A percentile compares a stretch with the other conserved stretches of the same genome.
Conservation (phyloP, 2,329 filamentous ascomycete genomes). For the Colletotrichum scovillei region DNA sequence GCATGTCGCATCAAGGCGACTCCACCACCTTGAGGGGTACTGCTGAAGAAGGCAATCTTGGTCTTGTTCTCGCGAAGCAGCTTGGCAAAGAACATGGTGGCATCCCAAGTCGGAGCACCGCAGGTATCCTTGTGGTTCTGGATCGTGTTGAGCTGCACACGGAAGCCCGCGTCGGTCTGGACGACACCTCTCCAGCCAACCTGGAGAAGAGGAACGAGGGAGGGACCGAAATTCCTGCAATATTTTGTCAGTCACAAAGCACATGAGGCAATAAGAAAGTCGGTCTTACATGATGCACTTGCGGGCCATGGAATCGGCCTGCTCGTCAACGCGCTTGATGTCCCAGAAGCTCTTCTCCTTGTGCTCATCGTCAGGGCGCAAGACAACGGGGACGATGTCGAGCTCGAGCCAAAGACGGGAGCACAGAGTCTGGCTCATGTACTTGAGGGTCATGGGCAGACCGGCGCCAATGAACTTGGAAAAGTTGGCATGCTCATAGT, state of each 20-base stretch:
- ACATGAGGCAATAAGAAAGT: background rate
- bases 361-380: slow-evolving; percentile 60
- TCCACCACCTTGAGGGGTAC: slow-evolving; percentile 84
- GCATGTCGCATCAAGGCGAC: slow-evolving; percentile 87
- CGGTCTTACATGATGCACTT: slow-evolving; percentile 78
- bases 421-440: slow-evolving; percentile 73
- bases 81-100: slow-evolving; percentile 71
- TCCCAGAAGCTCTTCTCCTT: slow-evolving; percentile 60
- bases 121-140: slow-evolving; percentile 73
- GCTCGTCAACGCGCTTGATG: slow-evolving; percentile 76
- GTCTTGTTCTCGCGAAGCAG: slow-evolving; percentile 72
- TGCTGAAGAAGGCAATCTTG: slow-evolving; percentile 83
- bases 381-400: slow-evolving; percentile 79
- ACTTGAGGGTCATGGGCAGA: slow-evolving; percentile 69
- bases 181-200: slow-evolving; percentile 76
- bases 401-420: slow-evolving; percentile 80
- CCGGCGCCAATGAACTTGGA: slow-evolving; percentile 82
- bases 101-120: slow-evolving; percentile 70
- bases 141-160: slow-evolving; percentile 67
- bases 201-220: slow-evolving; percentile 74
- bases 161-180: slow-evolving; percentile 75
- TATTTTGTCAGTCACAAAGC: background rate
- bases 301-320: slow-evolving; percentile 83
- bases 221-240: slow-evolving; percentile 77
- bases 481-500: slow-evolving; percentile 73